phyloP scores from a whole-genome alignment of 225 moss, liverwort and hornwort genomes.

The Anthoceros angustus region DNA sequence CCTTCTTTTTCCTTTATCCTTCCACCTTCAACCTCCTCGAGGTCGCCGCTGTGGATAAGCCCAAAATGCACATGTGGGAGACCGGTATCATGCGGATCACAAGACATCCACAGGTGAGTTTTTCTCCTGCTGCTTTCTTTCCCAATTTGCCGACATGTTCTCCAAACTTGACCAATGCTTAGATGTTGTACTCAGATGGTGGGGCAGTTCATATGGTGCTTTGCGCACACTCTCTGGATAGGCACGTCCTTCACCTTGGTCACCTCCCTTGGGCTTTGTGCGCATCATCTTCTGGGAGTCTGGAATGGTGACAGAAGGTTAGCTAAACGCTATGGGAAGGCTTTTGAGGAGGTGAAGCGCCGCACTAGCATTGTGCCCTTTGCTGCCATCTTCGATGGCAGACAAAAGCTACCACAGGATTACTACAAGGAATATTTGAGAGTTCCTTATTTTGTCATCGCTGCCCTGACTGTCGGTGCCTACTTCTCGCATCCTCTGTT shows the following conservation, averaged over 20 bases:
- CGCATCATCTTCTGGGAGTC: conserved; percentile 80
- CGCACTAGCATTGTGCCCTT: conserved; percentile 84
- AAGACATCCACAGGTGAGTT: conserved; percentile 74
- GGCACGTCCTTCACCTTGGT: conserved; percentile 81
- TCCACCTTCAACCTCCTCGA: conserved; percentile 96
- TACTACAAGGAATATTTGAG: conserved; percentile 81
- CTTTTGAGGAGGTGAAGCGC: conserved; percentile 51
- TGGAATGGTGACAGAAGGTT: conserved; percentile 86
- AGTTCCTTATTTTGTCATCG: conserved; percentile 63
- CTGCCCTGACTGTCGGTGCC: conserved; percentile 48
- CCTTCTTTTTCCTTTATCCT: conserved; percentile 88
- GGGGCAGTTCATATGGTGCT: conserved; percentile 82
- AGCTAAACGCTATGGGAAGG: conserved; percentile 52
- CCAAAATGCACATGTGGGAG: conserved; percentile 92
- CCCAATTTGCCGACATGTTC: background rate
- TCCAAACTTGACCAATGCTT: background rate
- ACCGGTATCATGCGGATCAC: conserved; percentile 96
- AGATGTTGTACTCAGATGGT: conserved; percentile 45
- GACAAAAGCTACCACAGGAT: conserved; percentile 62
- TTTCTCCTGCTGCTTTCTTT: background rate
- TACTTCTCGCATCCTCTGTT: conserved; percentile 76
- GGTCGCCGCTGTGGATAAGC: conserved; percentile 96
- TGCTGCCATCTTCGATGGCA: conserved; percentile 70
- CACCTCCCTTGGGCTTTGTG: conserved; percentile 57
- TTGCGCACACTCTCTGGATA: conserved; percentile 87